These are phyloP conservation scores for Zanthoxylum bungeanum DNA, from an alignment of 345 rosid genomes.

Conservation along the genomic window DNA sequence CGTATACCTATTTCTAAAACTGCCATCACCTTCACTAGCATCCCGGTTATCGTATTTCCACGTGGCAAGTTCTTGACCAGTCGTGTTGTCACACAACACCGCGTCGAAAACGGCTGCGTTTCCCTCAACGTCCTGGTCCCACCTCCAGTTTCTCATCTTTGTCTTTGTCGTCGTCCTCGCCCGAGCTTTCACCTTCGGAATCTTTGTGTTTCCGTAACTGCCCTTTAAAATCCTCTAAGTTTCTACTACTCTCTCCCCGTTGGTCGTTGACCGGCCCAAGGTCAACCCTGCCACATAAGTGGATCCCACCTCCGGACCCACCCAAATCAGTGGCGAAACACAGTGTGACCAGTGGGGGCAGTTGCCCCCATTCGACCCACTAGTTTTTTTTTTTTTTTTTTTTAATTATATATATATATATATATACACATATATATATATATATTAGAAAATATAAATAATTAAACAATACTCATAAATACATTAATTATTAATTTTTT, in stretches of 20 bases:
- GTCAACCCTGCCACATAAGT: slow-evolving; percentile 66
- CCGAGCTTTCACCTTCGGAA: slow-evolving; percentile 43
- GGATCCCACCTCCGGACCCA: slow-evolving; percentile 82
- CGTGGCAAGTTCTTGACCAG: slow-evolving; percentile 43
- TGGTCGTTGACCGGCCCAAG: slow-evolving; percentile 67
- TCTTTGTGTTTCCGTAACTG: slow-evolving; percentile 37
- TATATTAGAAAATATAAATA: too few species aligned
- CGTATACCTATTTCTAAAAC: slow-evolving; percentile 2
- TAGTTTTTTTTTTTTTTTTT: too few species aligned
- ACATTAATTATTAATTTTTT: too few species aligned
- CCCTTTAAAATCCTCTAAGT: slow-evolving; percentile 39
- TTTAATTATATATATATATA: too few species aligned
- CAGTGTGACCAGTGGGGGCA: too few species aligned
- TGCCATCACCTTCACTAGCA: not conserved
- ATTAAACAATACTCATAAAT: too few species aligned
- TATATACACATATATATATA: too few species aligned
- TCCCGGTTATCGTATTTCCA: slow-evolving; percentile 16
- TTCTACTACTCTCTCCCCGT: slow-evolving; percentile 48
- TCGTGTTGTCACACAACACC: slow-evolving; percentile 47
- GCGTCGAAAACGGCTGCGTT: slow-evolving; percentile 74
- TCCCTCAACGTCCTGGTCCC: slow-evolving; percentile 82
- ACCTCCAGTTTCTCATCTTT: slow-evolving; percentile 67
- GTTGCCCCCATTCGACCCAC: too few species aligned
- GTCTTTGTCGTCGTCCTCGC: slow-evolving; percentile 46
- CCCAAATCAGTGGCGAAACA: too few species aligned